phyloP scores from a whole-genome alignment of 23 red algal genomes.

The Gracilaria gracilis region DNA sequence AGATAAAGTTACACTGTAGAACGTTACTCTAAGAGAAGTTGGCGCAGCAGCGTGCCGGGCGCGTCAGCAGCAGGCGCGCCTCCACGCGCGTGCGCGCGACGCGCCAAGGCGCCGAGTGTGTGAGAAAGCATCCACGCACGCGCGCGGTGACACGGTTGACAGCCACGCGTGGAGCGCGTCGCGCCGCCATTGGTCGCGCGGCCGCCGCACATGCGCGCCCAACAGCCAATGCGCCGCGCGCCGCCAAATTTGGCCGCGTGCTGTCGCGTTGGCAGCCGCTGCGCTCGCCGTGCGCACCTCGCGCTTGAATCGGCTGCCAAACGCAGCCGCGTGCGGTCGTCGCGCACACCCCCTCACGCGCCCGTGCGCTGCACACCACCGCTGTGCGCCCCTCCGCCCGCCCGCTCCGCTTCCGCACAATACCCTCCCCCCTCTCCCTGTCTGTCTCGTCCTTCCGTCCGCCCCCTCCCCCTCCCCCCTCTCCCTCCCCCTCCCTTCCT shows the following conservation, averaged over 20 bases:
- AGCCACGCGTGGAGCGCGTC: too few relatives aligned
- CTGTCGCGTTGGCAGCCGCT: background rate
- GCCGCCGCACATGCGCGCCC: background rate
- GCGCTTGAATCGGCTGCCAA: constrained; percentile 40
- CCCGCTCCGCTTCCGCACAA: background rate
- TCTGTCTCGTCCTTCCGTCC: background rate
- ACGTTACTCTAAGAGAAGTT: too few relatives aligned
- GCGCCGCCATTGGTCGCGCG: background rate
- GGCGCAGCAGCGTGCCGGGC: too few relatives aligned
- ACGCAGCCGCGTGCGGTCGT: background rate
- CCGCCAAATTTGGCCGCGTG: background rate
- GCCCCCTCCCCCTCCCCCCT: constrained; percentile 2
- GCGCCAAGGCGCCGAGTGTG: too few relatives aligned
- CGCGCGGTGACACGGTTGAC: too few relatives aligned
- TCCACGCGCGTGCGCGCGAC: too few relatives aligned
- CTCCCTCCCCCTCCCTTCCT: background rate
- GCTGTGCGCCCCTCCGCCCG: too few relatives aligned
- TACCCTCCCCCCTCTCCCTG: background rate
- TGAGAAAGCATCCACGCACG: too few relatives aligned
- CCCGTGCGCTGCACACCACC: background rate
- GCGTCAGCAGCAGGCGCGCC: too few relatives aligned
- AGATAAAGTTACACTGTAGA: too few relatives aligned
- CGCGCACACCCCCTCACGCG: background rate
- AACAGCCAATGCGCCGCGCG: background rate
- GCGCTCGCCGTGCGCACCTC: constrained; percentile 41